Evolutionary conservation across 2,329 filamentous ascomycete species (phyloP).

Genomic region (Rhinocladiella mackenziei): DNA sequence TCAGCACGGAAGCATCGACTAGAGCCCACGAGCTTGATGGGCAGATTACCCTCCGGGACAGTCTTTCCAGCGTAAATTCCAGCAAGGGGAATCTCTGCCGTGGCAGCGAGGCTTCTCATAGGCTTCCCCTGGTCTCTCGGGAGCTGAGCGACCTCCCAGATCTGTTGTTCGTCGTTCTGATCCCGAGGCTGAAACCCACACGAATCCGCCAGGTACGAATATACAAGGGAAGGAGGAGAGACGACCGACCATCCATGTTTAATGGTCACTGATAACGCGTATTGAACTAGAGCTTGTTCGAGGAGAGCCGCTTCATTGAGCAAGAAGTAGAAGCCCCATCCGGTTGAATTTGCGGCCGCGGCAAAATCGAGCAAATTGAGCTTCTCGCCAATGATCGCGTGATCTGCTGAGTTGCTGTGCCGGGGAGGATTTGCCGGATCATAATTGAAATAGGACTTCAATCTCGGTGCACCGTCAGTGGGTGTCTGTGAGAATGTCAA

Average conservation of each 20-base stretch:
- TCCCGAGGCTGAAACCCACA: constrained; percentile 95
- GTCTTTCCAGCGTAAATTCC: constrained; percentile 77
- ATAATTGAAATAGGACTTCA: constrained; percentile 72
- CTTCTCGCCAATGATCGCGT: constrained; percentile 79
- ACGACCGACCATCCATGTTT: constrained; percentile 74
- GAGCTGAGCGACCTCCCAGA: constrained; percentile 72
- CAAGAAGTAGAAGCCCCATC: constrained; percentile 98
- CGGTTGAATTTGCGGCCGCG: constrained; percentile 72
- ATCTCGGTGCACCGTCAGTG: constrained; percentile 47
- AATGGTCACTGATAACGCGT: constrained; percentile 70
- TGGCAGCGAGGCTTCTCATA: constrained; percentile 73
- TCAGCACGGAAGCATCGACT: constrained; percentile 96
- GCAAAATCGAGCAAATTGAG: constrained; percentile 90
- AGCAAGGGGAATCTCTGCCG: constrained; percentile 90
- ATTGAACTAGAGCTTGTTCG: constrained; percentile 90
- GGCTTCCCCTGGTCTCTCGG: constrained; percentile 62
- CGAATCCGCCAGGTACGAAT: constrained; percentile 81
- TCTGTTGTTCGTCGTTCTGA: constrained; percentile 83
- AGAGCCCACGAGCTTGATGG: constrained; percentile 73
- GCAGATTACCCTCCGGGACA: constrained; percentile 63
- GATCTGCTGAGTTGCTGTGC: constrained; percentile 52
- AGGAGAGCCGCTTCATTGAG: constrained; percentile 85
- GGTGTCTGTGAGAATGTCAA: constrained; percentile 75
- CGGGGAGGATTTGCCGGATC: constrained; percentile 47
- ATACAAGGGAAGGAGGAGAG: constrained; percentile 83